phyloP scores from a whole-genome alignment of 805 yeast genomes.

The Maudiozyma barnettii region DNA sequence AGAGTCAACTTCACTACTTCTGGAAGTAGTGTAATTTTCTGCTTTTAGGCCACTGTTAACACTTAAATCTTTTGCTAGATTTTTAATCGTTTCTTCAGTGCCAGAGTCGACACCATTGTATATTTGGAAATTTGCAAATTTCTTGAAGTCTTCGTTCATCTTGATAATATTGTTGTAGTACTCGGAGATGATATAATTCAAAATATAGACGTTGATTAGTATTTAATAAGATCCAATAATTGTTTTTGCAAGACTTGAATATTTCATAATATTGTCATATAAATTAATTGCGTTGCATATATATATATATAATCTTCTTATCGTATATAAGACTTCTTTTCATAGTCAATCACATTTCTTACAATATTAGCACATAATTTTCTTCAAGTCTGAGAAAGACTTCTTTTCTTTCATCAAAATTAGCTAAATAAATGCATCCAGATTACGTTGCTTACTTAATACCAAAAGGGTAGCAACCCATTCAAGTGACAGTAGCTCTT shows the following conservation, averaged over 20 bases:
- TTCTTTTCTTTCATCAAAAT: too few species aligned
- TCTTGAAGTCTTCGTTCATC: conserved; percentile 5
- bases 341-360: too few species aligned
- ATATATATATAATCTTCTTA: too few species aligned
- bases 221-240: too few species aligned
- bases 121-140: not conserved
- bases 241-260: too few species aligned
- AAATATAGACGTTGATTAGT: too few species aligned
- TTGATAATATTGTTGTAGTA: conserved; percentile 17
- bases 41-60: not conserved
- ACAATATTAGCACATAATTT: too few species aligned
- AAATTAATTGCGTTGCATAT: too few species aligned
- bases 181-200: not conserved
- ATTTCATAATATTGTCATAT: too few species aligned
- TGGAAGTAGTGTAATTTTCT: not conserved
- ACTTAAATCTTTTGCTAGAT: conserved; percentile 33
- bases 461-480: not conserved
- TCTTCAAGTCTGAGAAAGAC: too few species aligned
- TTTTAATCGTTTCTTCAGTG: conserved; percentile 27
- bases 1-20: not conserved
- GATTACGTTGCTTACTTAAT: not conserved
- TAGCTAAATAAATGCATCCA: too few species aligned
- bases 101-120: conserved; percentile 27
- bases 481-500: not conserved
- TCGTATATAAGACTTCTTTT: too few species aligned